These are phyloP conservation scores for Globisporangium spiculum DNA, from an alignment of 352 stramenopile genomes.

Conservation along the genomic window DNA sequence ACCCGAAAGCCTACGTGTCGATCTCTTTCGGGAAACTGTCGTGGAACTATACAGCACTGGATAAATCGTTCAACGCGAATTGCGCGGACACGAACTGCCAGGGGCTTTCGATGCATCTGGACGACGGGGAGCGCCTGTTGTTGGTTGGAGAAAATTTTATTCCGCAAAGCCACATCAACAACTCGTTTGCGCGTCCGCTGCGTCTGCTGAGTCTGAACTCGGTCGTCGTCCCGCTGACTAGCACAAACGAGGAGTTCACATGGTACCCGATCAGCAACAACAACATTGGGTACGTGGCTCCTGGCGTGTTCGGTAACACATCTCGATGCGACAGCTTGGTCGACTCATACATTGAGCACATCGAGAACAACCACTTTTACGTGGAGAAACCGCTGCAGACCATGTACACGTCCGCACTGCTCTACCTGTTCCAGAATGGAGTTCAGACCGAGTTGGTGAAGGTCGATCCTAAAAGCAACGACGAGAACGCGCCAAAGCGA, in stretches of 20 bases:
- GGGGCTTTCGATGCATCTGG: slow-evolving; percentile 35
- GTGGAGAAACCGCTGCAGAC: slow-evolving; percentile 22
- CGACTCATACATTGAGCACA: slow-evolving; percentile 22
- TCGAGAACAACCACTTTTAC: slow-evolving; percentile 24
- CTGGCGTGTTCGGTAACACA: slow-evolving; percentile 12
- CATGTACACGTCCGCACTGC: slow-evolving; percentile 39
- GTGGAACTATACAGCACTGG: slow-evolving; percentile 31
- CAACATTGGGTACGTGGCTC: slow-evolving; percentile 1
- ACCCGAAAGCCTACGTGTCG: slow-evolving; percentile 21
- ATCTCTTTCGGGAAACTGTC: slow-evolving; percentile 44
- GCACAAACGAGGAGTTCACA: slow-evolving; percentile 4
- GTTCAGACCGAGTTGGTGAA: slow-evolving; percentile 27
- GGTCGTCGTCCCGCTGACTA: slow-evolving; percentile 11
- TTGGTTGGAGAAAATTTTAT: slow-evolving; percentile 33
- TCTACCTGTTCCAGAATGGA: slow-evolving; percentile 51
- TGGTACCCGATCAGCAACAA: slow-evolving; percentile 11
- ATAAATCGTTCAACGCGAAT: slow-evolving; percentile 19
- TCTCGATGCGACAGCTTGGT: slow-evolving; percentile 31
- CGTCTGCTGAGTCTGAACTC: slow-evolving; percentile 15
- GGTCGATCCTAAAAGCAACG: slow-evolving; percentile 17
- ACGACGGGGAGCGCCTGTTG: slow-evolving; percentile 19
- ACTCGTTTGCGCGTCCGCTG: slow-evolving; percentile 8
- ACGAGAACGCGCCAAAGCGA: slow-evolving; percentile 14
- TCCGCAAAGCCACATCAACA: slow-evolving; percentile 20
- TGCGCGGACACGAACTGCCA: slow-evolving; percentile 29